phyloP scores from a whole-genome alignment of 129 eudicot genomes.

The Tagetes erecta region DNA sequence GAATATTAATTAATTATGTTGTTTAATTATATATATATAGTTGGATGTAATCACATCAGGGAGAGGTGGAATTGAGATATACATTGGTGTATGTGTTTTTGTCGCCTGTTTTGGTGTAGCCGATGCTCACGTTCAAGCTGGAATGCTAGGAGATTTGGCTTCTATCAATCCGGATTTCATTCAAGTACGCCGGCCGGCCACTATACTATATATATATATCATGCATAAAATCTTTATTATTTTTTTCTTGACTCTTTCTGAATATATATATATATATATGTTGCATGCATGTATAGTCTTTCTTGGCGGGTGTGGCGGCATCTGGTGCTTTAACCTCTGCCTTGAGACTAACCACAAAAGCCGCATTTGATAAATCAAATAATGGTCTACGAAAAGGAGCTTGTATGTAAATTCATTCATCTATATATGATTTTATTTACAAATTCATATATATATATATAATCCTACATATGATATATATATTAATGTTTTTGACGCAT shows the following conservation, averaged over 20 bases:
- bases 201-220: no score
- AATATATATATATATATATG: not conserved
- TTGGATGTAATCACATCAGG: not conserved
- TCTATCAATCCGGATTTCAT: no score
- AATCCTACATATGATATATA: no score
- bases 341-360: not conserved
- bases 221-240: no score
- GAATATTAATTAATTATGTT: no score
- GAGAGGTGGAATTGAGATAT: not conserved
- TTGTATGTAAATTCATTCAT: not conserved
- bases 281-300: not conserved
- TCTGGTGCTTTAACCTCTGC: not conserved
- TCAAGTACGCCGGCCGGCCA: no score
- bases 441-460: no score
- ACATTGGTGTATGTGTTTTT: not conserved
- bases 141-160: not conserved
- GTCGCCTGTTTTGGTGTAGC: slow-evolving; percentile 3
- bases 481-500: not conserved
- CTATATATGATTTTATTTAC: no score
- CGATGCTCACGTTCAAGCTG: not conserved
- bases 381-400: not conserved
- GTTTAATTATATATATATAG: not conserved
- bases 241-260: no score
- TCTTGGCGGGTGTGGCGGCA: not conserved
- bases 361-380: not conserved